Evolutionary conservation across 495 filamentous ascomycete species (phyloP).

Genomic region (Xylaria flabelliformis): DNA sequence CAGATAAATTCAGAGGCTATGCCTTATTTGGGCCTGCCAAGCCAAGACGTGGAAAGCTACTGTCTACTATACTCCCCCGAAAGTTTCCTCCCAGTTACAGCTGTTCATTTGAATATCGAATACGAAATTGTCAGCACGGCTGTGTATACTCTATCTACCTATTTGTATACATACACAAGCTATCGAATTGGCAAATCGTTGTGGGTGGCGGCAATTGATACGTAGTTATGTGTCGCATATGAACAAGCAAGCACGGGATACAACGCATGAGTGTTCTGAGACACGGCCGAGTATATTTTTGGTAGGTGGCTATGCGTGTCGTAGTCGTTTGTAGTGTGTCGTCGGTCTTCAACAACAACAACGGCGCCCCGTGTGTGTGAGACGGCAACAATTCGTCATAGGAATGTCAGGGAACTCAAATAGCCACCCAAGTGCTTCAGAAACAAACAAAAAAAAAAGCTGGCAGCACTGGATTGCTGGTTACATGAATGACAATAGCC

Average conservation of each 20-base stretch:
- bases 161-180: not conserved
- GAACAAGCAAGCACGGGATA: not conserved
- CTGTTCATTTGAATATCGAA: conserved; percentile 24
- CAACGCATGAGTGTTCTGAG: conserved; percentile 18
- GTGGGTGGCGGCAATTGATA: not conserved
- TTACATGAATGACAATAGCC: conserved; percentile 43
- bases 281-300: conserved; percentile 28
- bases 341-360: not conserved
- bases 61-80: no score
- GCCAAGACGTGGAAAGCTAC: no score
- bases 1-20: conserved; percentile 6
- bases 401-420: conserved; percentile 32
- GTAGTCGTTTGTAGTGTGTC: not conserved
- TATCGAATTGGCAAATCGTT: conserved; percentile 1
- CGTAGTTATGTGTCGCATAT: not conserved
- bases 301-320: conserved; percentile 25
- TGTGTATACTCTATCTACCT: no score
- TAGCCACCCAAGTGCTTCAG: conserved; percentile 25
- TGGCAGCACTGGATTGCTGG: conserved; percentile 36
- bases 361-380: conserved; percentile 14
- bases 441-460: conserved; percentile 6
- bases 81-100: not conserved
- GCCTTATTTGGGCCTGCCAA: not conserved
- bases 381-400: conserved; percentile 29
- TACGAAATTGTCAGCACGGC: conserved; percentile 15